Evolutionary conservation across 192 early-diverging fungal genomes (phyloP), one percentile per base, ranked within the genome.

Genomic region (Dissophora ornata): DNA sequence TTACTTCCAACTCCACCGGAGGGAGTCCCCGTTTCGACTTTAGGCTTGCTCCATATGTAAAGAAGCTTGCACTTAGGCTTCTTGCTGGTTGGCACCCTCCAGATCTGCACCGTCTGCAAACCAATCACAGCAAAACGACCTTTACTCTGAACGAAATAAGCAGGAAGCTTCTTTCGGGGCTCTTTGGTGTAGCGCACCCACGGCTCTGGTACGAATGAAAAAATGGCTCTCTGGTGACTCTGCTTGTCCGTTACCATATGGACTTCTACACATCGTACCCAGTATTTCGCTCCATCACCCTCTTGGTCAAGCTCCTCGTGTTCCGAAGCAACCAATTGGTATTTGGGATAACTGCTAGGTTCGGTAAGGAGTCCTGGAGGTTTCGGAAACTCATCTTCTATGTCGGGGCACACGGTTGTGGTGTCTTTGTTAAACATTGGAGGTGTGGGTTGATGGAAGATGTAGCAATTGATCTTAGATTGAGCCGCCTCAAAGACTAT

Each of bases 31-130:
- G 40, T 44, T 13, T 47, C 59, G 11, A 42, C 55, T 33, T 49
- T 63, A 22, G 71, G 71, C 13, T 67, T 48, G 45, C 71, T 61
- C 71, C 71, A 75, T 26, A 75, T 66, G 63, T 34, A 75, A 26
- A 57, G 63, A 5, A 75, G 63, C 21, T 18, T 75, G 15, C 62
- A 75, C 29, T 67, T 60, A n/a, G 48, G 21, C 33, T 60, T 46
- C 19, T 66, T 57, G 24, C 19, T 36, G 0, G 57, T 61, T 0
- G 71, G 71, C 3, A 75, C 29, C n/a, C 47, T 67, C 71, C 71
- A 75, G 15, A 75, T 54, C 41, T 75, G 71, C 13, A 75, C 45
- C 1, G 71, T 66, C 19, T 75, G 71, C 11, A 38, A 48, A 3
- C 71, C 71, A 10, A 53, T 41, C 10, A 75, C 51, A 4, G 45